Base-by-base conservation (phyloP, 2,329 filamentous ascomycete species). In the Penicillium sp. region DNA sequence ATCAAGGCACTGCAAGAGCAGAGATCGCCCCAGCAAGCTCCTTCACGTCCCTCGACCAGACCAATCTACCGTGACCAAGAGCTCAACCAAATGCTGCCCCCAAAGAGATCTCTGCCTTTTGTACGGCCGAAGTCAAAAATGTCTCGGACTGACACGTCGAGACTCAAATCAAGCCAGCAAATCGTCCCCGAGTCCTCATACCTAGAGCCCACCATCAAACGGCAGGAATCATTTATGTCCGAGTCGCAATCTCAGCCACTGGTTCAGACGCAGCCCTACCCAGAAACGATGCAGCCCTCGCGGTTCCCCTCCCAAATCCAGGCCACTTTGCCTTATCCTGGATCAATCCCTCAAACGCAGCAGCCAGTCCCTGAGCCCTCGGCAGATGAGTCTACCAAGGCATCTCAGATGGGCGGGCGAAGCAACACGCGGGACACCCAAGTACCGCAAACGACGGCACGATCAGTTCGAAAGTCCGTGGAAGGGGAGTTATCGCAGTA, bases 41-140 rank as follows among this genome's bases (percentile, higher is more conserved):
- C 39, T 6, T 51, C 60, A 3, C 68, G 68, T 49, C 71, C 69
- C 10, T 65, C 68, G 6, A 73, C 73, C 6, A 63, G 69, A 6
- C 68, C 71, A 20, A 63, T 60, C 3, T 70, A 64, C 20, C 69
- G 70, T 43, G 71, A 74, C 15, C 50, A 65, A 6, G 62, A 67
- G n/a, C 65, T 77, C 4, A 70, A 72, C 35, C 63, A 75, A 48
- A 66, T 73, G 54, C 67, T 80, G n/a, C 79, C 79, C 15, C 79
- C 79, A 20, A 78, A 72, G 60, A 63, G 79, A 60, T 69, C 75
- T 15, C 70, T 81, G 0, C 79, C 79, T 2, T 81, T 80, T 57
- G 55, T 68, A 28, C 76, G 70, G 56, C 67, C 68, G 20, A 63
- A 55, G 15, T 39, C 62, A 31, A 71, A 71, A 54, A 67, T 61